Evolutionary conservation across 176 grass and related monocot species (phyloP), one percentile per base, ranked within the genome.

Genomic region (Rhynchospora tenuis): DNA sequence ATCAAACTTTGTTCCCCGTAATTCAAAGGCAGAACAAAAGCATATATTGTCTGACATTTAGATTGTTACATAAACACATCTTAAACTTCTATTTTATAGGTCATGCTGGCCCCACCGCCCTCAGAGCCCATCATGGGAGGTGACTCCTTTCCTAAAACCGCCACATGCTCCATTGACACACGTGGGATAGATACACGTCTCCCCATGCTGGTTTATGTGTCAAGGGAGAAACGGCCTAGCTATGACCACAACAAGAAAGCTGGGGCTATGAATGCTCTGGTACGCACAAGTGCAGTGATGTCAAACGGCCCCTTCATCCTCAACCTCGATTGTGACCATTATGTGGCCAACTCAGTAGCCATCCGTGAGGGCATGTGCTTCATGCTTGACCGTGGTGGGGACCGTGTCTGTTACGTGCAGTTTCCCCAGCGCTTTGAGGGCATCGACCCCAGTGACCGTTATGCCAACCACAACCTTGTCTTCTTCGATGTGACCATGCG

Each of bases 161-260:
- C 60, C n/a, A 82, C 60, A 17, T 82, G 79, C 16, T 86, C 91
- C 59, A 83, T 99, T 15, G 85, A 95, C 69, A 95, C 93, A 0
- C 86, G 91, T 0, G 91, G 91, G 12, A 91, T 99, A 7, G 96
- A 95, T 87, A 83, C 88, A 26, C 90, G 96, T 16, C 86, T 99
- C 29, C 91, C 96, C 6, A 95, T 99, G 96, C 86, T 99, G 29
- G 96, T 93, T 64, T 99, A 95, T 20, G 91, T 99, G 22, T 99
- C 96, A 0, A 86, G 96, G 4, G 95, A 99, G 84, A 99, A 95
- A 76, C 86, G 89, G 6, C 93, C 93, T 0, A 93, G 96, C 17
- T 95, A 95, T 45, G 89, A 99, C 65, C 96, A 99, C 88, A 99
- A 99, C 93, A 95, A 95, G 84, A 99, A 99, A 83, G 96, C 93